Evolutionary conservation across 108 stramenopile genomes (phyloP).

Genomic region (Cyclotella sp.): DNA sequence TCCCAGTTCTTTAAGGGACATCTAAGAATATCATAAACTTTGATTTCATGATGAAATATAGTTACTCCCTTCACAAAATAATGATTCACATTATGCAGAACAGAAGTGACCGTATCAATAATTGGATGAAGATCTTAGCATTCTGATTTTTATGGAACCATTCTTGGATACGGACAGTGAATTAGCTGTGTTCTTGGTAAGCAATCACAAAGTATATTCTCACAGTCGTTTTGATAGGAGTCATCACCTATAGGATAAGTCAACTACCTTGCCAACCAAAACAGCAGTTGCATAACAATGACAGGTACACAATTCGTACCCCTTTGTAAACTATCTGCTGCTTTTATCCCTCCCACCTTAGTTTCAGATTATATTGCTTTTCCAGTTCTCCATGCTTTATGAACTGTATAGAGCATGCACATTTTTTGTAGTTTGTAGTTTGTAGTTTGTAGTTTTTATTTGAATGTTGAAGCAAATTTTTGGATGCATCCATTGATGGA

Average conservation of each 20-base stretch:
- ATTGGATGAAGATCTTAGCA: background rate
- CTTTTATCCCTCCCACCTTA: background rate
- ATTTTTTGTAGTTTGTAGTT: background rate
- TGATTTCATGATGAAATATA: background rate
- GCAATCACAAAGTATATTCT: background rate
- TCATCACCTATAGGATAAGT: constrained; percentile 2
- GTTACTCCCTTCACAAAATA: background rate
- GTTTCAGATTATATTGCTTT: background rate
- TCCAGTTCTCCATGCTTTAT: background rate
- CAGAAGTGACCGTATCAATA: background rate
- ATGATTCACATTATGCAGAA: constrained; percentile 10
- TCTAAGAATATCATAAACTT: constrained; percentile 3
- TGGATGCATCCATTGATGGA: too few species aligned
- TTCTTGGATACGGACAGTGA: background rate
- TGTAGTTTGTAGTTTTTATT: too few species aligned
- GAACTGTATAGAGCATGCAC: background rate
- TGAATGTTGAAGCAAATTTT: too few species aligned
- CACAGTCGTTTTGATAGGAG: background rate
- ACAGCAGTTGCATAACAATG: background rate
- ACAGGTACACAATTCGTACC: background rate
- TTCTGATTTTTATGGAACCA: background rate
- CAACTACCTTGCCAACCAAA: background rate
- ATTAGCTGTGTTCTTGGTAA: too few species aligned
- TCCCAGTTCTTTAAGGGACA: background rate
- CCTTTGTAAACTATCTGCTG: background rate